Evolutionary conservation across 2,329 filamentous ascomycete genomes (phyloP).

Genomic region (Grosmannia penicillata): DNA sequence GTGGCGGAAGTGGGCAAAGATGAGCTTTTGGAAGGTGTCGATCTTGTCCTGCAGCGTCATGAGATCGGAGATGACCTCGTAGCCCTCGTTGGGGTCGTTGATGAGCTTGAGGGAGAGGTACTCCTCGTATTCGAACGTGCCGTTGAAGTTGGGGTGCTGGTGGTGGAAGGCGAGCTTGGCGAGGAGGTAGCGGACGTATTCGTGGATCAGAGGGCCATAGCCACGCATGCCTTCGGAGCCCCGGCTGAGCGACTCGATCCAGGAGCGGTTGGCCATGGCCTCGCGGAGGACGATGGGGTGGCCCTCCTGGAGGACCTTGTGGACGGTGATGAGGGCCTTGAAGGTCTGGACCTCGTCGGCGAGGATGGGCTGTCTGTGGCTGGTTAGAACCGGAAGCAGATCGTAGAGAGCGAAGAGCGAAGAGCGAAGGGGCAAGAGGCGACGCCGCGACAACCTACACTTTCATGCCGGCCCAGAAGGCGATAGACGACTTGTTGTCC

Average conservation of each 20-base stretch:
- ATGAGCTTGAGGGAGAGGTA: slow-evolving; percentile 97
- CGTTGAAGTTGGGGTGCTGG: slow-evolving; percentile 95
- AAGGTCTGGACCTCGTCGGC: slow-evolving; percentile 98
- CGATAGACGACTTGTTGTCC: slow-evolving; percentile 91
- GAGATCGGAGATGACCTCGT: slow-evolving; percentile 89
- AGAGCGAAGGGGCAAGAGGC: too few relatives aligned
- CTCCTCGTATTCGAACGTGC: slow-evolving; percentile 96
- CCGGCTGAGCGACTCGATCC: slow-evolving; percentile 84
- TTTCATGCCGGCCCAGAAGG: slow-evolving; percentile 98
- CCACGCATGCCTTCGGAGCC: slow-evolving; percentile 79
- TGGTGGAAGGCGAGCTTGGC: slow-evolving; percentile 95
- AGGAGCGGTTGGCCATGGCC: slow-evolving; percentile 73
- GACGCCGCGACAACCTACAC: slow-evolving; percentile 40
- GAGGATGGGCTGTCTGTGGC: slow-evolving; percentile 74
- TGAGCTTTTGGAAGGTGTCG: slow-evolving; percentile 94
- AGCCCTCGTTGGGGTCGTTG: slow-evolving; percentile 96
- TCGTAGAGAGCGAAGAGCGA: background rate
- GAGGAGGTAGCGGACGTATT: slow-evolving; percentile 92
- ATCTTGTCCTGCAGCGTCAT: slow-evolving; percentile 98
- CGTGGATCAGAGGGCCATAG: slow-evolving; percentile 83
- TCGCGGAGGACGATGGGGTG: slow-evolving; percentile 79
- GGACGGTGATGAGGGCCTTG: slow-evolving; percentile 92
- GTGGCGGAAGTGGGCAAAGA: slow-evolving; percentile 89
- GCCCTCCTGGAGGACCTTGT: slow-evolving; percentile 95
- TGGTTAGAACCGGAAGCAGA: background rate